Percentiles rank a stretch among this genome's conserved stretches.
These are phyloP conservation scores for Mycothermus thermophilus DNA, from an alignment of 495 filamentous ascomycete genomes.

Conservation along the genomic window DNA sequence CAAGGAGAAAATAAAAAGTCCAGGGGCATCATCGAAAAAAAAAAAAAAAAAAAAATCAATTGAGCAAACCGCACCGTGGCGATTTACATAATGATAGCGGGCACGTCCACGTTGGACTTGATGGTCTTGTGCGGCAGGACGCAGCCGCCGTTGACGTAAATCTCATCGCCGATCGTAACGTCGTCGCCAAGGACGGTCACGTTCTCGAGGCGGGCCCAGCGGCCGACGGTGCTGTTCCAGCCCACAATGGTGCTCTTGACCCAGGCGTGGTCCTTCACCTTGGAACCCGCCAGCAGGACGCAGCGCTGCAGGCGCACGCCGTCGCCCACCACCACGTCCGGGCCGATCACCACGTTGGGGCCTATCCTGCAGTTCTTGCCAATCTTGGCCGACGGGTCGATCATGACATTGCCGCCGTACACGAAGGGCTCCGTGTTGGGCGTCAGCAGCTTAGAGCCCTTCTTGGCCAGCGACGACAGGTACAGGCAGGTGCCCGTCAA, in stretches of 20 bases:
- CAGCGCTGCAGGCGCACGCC: slow-evolving; percentile 91
- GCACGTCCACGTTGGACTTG: slow-evolving; percentile 92
- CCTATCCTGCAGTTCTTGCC: slow-evolving; percentile 98
- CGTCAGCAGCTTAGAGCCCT: slow-evolving; percentile 73
- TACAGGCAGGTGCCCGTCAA: slow-evolving; percentile 93
- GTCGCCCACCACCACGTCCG: slow-evolving; percentile 87
- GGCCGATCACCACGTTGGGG: slow-evolving; percentile 93
- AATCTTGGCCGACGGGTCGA: slow-evolving; percentile 90
- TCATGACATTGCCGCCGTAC: slow-evolving; percentile 90
- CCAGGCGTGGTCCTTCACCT: slow-evolving; percentile 98
- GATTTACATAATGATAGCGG: slow-evolving; percentile 76
- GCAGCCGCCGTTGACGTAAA: slow-evolving; percentile 96
- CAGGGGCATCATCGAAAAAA: slow-evolving; percentile 2
- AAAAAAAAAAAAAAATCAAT: neutral
- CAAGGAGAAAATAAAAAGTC: no score
- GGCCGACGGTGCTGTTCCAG: slow-evolving; percentile 94
- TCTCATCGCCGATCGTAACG: slow-evolving; percentile 96
- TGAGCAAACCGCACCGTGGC: neutral
- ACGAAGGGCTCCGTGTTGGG: slow-evolving; percentile 66
- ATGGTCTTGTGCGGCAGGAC: slow-evolving; percentile 98
- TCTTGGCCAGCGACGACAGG: slow-evolving; percentile 85
- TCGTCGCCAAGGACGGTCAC: slow-evolving; percentile 95
- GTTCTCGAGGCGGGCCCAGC: slow-evolving; percentile 95
- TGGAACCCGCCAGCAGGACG: slow-evolving; percentile 76
- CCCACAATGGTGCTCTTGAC: slow-evolving; percentile 98